Conservation (phyloP, 805 yeast species). For the Myxozyma nipponensis region DNA sequence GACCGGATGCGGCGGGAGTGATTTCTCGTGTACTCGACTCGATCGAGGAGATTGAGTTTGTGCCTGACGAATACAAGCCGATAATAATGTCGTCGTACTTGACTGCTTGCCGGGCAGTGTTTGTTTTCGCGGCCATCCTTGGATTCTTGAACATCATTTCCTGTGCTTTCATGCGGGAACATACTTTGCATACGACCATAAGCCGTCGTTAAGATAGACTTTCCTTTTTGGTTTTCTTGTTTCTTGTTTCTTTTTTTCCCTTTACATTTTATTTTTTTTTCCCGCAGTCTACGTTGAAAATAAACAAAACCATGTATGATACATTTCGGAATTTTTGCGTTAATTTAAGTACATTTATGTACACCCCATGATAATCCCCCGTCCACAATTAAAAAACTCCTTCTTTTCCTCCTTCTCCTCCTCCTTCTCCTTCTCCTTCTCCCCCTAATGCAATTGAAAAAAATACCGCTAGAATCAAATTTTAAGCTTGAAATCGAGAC, state of each 20-base stretch:
- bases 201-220: constrained; percentile 4
- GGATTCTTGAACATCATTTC: constrained; percentile 43
- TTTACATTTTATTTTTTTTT: constrained; percentile 1
- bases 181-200: constrained; percentile 49
- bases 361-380: not conserved
- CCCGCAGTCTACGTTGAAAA: too few species aligned
- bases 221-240: not conserved
- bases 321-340: too few species aligned
- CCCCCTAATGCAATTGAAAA: too few species aligned
- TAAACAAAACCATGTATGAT: too few species aligned
- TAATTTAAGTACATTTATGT: not conserved
- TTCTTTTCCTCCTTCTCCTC: too few species aligned
- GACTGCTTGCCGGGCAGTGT: constrained; percentile 49
- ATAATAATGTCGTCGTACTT: constrained; percentile 47
- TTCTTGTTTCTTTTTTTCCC: not conserved
- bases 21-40: constrained; percentile 47
- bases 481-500: constrained; percentile 49
- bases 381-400: not conserved
- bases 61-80: constrained; percentile 45
- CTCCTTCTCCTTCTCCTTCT: too few species aligned
- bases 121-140: constrained; percentile 44
- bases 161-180: constrained; percentile 52
- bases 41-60: constrained; percentile 47
- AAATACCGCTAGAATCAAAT: not conserved
- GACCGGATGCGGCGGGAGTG: constrained; percentile 31